phyloP scores from a whole-genome alignment of 2,329 filamentous ascomycete species.

The Alternaria angustiovoidea region DNA sequence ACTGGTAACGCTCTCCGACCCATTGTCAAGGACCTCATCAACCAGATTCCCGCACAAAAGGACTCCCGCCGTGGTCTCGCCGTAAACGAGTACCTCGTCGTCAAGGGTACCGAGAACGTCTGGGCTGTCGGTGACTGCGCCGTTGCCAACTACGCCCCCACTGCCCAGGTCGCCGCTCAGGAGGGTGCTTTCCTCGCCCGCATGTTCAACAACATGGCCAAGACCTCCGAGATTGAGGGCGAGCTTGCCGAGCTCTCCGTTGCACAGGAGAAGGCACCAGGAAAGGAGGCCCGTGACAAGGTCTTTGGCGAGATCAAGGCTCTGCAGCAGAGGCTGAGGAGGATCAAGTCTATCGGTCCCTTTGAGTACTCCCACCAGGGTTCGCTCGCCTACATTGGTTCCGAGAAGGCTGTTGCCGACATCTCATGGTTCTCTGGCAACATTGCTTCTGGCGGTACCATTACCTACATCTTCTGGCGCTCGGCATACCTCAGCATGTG shows the following conservation, averaged over 20 bases:
- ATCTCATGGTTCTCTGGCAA: constrained; percentile 98
- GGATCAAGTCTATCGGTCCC: constrained; percentile 93
- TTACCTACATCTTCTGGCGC: constrained; percentile 99
- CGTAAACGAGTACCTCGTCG: constrained; percentile 98
- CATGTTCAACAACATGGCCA: constrained; percentile 99
- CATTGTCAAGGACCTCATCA: constrained; percentile 89
- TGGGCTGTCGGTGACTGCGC: constrained; percentile 99
- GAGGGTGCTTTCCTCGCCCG: constrained; percentile 94
- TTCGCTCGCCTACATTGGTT: constrained; percentile 95
- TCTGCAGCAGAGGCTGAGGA: constrained; percentile 83
- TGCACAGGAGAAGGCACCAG: constrained; percentile 70
- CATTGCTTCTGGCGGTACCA: constrained; percentile 87
- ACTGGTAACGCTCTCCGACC: constrained; percentile 94
- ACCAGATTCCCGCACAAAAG: constrained; percentile 91
- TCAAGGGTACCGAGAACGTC: constrained; percentile 95
- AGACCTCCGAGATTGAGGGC: constrained; percentile 82
- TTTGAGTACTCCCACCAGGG: constrained; percentile 99
- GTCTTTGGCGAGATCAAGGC: constrained; percentile 80
- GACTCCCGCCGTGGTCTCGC: constrained; percentile 92
- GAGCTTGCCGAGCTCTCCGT: constrained; percentile 75
- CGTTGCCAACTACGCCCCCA: constrained; percentile 96
- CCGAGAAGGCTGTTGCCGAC: constrained; percentile 96
- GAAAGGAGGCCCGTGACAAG: constrained; percentile 65
- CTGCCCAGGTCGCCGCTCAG: constrained; percentile 94
- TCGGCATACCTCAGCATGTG: constrained; percentile 99